Percentiles rank a stretch among this genome's conserved stretches.
phyloP scores from a whole-genome alignment of 2,329 filamentous ascomycete species.

The Cordyceps cateniannulata region DNA sequence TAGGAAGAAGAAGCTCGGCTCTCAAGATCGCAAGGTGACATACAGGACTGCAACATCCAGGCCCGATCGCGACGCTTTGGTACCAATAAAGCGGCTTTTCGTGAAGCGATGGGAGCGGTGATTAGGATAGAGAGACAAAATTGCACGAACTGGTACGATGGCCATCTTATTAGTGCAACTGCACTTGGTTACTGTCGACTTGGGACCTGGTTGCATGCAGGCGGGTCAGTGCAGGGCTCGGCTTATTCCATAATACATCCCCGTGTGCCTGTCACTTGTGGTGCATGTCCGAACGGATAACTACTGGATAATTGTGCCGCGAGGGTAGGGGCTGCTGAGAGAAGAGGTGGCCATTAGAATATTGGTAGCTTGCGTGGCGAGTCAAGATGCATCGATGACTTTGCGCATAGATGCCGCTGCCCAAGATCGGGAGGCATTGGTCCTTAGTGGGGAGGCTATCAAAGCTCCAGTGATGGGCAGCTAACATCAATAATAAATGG shows the following conservation, averaged over 20 bases:
- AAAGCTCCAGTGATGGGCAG: constrained; percentile 1
- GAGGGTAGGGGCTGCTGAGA: neutral
- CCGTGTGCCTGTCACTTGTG: neutral
- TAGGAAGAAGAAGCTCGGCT: neutral
- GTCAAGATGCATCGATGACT: neutral
- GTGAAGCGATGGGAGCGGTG: neutral
- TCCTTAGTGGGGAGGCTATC: constrained; percentile 2
- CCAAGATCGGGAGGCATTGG: neutral
- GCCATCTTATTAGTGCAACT: too few relatives aligned
- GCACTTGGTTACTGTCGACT: neutral
- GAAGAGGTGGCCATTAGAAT: neutral
- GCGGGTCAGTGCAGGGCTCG: neutral
- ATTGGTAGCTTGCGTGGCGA: neutral
- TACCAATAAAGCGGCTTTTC: too few relatives aligned
- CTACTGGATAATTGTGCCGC: neutral
- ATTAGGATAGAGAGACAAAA: neutral
- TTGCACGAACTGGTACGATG: neutral
- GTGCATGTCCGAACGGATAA: neutral
- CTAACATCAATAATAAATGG: neutral
- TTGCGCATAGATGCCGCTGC: neutral
- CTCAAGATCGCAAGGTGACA: neutral
- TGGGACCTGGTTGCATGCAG: neutral
- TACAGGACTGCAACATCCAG: neutral
- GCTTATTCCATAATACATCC: neutral
- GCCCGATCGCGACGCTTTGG: neutral